Evolutionary conservation across 441 rosid genomes (phyloP), one percentile per base, ranked within the genome.

Genomic region (Dalechampia spathulata): DNA sequence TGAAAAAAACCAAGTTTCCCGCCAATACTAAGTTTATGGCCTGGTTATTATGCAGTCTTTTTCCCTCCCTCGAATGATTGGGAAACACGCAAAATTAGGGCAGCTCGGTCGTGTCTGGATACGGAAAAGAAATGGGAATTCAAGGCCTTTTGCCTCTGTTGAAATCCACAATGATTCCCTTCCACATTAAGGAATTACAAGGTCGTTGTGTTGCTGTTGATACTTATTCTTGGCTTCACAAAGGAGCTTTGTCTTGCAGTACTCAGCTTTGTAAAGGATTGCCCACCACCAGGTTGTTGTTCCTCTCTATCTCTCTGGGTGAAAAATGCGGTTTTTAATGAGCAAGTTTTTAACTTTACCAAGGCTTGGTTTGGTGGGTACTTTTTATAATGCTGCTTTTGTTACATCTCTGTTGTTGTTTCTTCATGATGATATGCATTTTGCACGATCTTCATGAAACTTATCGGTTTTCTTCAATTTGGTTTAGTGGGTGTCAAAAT

Each of bases 211-310:
- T 86, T 45, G 99, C 95, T 34, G 77, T 93, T 28, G 99, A 89
- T 64, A 82, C 97, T 44, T 93, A 87, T 49, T 93, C 97, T 40
- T 93, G 97, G 99, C 89, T 93, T 41, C 96, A 89, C 76, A 89
- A 82, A 71, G 95, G 96, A 3, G 96, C 96, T 1, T 49, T 89
- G 47, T 86, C 92, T 68, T 89, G 96, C 72, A 82, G 96, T 76
- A 74, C 70, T 38, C 80, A 89, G 66, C 92, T 89, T 65, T 89
- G 96, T 66, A 89, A 83, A 44, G 94, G 85, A 23, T 58, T 80
- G 25, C 91, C 87, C 75, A 88, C 95, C 60, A 56, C 79, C 58
- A 86, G 90, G 96, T 83, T n/a, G n/a, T n/a, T n/a, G n/a, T n/a
- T n/a, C n/a, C n/a, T n/a, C n/a, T n/a, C n/a, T n/a, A n/a, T n/a